Base-by-base conservation (phyloP, 2,329 filamentous ascomycete species). In the Neonectria punicea region DNA sequence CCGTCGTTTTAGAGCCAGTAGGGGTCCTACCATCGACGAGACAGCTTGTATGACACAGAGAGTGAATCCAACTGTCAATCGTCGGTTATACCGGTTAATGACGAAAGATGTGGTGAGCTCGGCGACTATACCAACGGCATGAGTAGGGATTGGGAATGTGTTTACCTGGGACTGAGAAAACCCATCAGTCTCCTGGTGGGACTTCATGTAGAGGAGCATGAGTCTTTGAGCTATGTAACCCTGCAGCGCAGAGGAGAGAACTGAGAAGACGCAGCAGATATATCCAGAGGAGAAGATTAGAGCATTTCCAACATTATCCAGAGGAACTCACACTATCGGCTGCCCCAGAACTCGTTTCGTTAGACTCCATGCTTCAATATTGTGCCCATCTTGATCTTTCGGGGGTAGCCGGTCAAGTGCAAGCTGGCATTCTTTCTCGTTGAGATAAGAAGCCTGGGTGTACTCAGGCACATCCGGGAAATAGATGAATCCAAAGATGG, bases 371-470 rank as follows among this genome's bases (percentile, higher is more conserved):
- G 77, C 71, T 3, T 67, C 53, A 22, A 80, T 78, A 5, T 78
- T 75, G 49, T 80, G 79, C 0, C 77, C 76, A 11, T 80, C 78
- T 5, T 74, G 70, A 8, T 57, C 74, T 64, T 78, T 79, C 0
- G 76, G 74, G 0, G 78, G 78, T 0, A 80, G 47, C 2, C 78
- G 71, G 30, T 70, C 63, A 0, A 79, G 67, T 0, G 76, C 77
- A 0, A 79, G 60, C 7, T 76, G 64, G 3, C 81, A 74, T 36
- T 82, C 77, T 1, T 75, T 73, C 7, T 77, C 71, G 1, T 66
- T 76, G 3, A 78, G 73, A 55, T 80, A 82, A 16, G 77, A 74
- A 0, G 79, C 80, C 14, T 74, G 74, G 0, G 74, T 78, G 41
- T 72, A 76, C 36, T 81, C 80, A 0, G 85, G 71, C 0, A 72